Evolutionary conservation across 345 rosid species (phyloP).

Genomic region (Aquilaria sinensis): DNA sequence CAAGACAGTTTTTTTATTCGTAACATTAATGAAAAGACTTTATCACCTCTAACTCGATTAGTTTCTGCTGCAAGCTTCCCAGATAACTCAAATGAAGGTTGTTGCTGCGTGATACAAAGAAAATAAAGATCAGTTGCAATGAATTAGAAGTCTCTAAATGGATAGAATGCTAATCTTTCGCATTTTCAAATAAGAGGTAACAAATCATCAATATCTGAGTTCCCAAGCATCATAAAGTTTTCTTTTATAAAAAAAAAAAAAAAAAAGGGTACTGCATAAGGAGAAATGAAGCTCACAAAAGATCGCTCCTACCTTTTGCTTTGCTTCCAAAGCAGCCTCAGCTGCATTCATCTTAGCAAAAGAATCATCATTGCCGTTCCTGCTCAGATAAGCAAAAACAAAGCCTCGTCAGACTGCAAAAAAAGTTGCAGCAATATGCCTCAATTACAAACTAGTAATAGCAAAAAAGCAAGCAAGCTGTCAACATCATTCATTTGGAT

Average conservation of each 20-base stretch:
- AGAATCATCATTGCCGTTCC: slow-evolving; percentile 66
- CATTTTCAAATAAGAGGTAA: no score
- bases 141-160: slow-evolving; percentile 2
- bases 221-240: no score
- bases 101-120: slow-evolving; percentile 45
- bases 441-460: background rate
- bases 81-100: slow-evolving; percentile 91
- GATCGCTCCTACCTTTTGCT: slow-evolving; percentile 49
- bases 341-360: slow-evolving; percentile 81
- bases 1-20: background rate
- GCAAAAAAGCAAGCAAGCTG: background rate
- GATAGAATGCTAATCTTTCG: background rate
- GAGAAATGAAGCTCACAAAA: no score
- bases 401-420: slow-evolving; percentile 15
- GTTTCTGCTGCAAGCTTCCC: slow-evolving; percentile 99
- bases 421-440: slow-evolving; percentile 6
- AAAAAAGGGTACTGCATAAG: no score
- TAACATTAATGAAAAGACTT: background rate
- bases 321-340: slow-evolving; percentile 78
- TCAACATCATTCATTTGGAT: background rate
- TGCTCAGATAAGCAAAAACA: slow-evolving; percentile 23
- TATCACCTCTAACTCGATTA: slow-evolving; percentile 76
- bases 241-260: no score
- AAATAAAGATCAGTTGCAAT: slow-evolving; percentile 8
- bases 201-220: no score